phyloP scores from a whole-genome alignment of 176 grass and related monocot species.

The Chloris gayana region DNA sequence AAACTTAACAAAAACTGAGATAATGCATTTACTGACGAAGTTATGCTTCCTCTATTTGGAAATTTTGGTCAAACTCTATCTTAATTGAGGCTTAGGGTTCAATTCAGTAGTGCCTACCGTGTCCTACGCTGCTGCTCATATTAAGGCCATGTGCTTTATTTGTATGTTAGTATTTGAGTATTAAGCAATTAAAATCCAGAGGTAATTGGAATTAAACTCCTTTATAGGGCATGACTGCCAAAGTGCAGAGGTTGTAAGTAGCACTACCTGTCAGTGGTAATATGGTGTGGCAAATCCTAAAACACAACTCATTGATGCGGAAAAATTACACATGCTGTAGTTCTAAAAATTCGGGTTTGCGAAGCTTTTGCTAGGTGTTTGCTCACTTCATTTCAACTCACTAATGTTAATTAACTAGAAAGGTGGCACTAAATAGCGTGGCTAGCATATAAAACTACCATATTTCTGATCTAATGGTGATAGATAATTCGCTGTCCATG shows the following conservation, averaged over 20 bases:
- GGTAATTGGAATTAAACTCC: not conserved
- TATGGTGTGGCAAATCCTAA: not conserved
- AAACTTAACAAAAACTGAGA: not conserved
- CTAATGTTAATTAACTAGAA: not conserved
- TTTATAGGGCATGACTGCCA: not conserved
- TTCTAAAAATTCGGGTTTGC: not conserved
- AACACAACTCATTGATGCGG: not conserved
- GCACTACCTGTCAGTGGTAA: not conserved
- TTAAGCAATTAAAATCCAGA: not conserved
- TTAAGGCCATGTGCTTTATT: not conserved
- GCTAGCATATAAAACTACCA: too few species aligned
- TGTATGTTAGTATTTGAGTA: not conserved
- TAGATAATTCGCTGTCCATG: too few species aligned
- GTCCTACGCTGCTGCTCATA: conserved; percentile 1
- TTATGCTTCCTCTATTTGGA: not conserved
- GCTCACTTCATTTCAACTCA: not conserved
- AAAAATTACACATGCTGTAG: not conserved
- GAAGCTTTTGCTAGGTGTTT: not conserved
- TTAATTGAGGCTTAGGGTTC: not conserved
- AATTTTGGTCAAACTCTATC: conserved; percentile 1
- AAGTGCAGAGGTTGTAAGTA: not conserved
- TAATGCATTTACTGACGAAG: not conserved
- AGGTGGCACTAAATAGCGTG: too few species aligned
- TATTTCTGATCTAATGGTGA: too few species aligned
- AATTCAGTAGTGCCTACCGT: not conserved